Base-by-base conservation (phyloP, 23 red algal genomes). In the Agarophyton chilense region DNA sequence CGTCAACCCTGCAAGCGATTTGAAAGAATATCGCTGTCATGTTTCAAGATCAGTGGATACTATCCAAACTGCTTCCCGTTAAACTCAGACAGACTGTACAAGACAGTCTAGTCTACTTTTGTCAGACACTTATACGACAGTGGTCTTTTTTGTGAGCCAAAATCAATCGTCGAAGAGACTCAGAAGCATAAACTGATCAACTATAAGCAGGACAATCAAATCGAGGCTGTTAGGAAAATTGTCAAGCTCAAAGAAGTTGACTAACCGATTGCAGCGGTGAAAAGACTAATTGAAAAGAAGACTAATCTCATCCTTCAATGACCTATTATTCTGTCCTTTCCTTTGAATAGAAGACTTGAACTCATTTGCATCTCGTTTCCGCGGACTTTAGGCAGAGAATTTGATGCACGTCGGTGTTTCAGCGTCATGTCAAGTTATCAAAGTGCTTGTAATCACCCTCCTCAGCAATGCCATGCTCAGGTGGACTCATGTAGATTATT, bases 401-500 rank as follows among this genome's bases (percentile, higher is more conserved):
- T 50, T 81, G 12, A 26, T n/a, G n/a, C n/a, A n/a, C n/a, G n/a
- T n/a, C n/a, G n/a, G n/a, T n/a, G n/a, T n/a, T n/a, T n/a, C n/a
- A n/a, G 11, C 47, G 3, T 81, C 49, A 4, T 61, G 46, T 19
- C 77, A 81, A 81, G 34, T 58, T 10, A 49, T 8, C 17, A 28
- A 81, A 39, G 21, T 81, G 19, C 9, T 81, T 31, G 77, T 2
- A 13, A 81, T 81, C 24, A 61, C 77, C 18, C 52, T 60, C n/a
- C 54, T 81, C 5, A 81, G 58, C 52, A 56, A 81, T 35, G 34
- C 2, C 13, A 34, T 55, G 52, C 1, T 81, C 39, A 14, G 18
- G 26, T 6, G n/a, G 18, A 26, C 11, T 22, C 56, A 44, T 60
- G 16, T 58, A 28, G 58, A 18, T 21, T 31, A 61, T 13, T 0